Conservation (phyloP, 164 flowering plant genomes). For the Taxillus chinensis region DNA sequence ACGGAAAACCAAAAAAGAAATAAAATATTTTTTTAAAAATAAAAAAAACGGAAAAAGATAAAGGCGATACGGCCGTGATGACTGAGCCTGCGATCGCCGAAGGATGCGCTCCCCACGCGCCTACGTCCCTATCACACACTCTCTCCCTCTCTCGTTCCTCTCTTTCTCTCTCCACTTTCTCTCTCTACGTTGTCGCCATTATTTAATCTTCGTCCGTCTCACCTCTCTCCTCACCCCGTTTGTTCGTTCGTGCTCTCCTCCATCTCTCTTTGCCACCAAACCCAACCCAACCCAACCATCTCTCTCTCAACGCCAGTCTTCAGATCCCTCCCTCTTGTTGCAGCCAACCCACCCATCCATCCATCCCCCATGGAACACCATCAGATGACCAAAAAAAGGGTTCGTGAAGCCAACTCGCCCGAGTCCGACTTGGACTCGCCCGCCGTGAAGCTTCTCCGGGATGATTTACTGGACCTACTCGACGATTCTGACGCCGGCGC, state of each 20-base stretch:
- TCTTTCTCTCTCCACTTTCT: conserved; percentile 2
- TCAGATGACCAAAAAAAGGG: conserved; percentile 20
- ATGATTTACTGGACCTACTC: conserved; percentile 34
- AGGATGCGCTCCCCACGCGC: conserved; percentile 37
- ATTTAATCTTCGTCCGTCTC: not conserved
- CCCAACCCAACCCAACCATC: not conserved
- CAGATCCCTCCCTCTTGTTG: too few species aligned
- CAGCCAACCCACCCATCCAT: too few species aligned
- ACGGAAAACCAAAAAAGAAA: not conserved
- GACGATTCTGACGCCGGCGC: conserved; percentile 32
- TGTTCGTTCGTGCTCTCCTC: conserved; percentile 5
- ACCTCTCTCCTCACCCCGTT: conserved; percentile 3
- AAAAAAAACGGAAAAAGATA: not conserved
- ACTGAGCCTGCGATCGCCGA: conserved; percentile 26
- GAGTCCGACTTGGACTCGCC: conserved; percentile 28
- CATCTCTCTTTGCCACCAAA: conserved; percentile 10
- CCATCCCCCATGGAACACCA: conserved; percentile 9
- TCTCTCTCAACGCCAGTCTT: not conserved
- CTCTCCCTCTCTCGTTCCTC: not conserved
- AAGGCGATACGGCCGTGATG: conserved; percentile 30
- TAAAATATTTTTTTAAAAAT: not conserved
- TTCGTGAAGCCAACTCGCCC: conserved; percentile 20
- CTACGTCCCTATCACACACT: conserved; percentile 12
- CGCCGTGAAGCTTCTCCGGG: conserved; percentile 44
- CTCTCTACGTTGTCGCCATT: conserved; percentile 7